Percentiles rank a stretch among this genome's conserved stretches.
phyloP scores from a whole-genome alignment of 495 filamentous ascomycete species.

The Cercophora samala region DNA sequence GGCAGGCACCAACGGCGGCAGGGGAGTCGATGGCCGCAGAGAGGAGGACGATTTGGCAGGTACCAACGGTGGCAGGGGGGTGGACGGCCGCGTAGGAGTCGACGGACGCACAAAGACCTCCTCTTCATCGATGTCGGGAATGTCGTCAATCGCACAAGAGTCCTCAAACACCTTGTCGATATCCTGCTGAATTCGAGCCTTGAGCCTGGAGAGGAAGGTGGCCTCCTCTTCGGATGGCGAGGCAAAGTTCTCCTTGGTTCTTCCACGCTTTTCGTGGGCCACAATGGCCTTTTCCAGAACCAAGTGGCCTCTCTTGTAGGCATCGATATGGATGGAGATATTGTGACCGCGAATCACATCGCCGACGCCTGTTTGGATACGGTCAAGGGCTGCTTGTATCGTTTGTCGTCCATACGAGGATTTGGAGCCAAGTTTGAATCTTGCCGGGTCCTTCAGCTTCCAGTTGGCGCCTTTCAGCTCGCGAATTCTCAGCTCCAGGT shows the following conservation, averaged over 20 bases:
- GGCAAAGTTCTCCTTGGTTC: slow-evolving; percentile 19
- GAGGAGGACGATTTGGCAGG: neutral
- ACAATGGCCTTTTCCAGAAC: slow-evolving; percentile 47
- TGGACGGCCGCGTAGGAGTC: neutral
- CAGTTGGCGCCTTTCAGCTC: slow-evolving; percentile 43
- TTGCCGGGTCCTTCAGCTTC: slow-evolving; percentile 37
- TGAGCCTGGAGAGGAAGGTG: slow-evolving; percentile 33
- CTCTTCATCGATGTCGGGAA: slow-evolving; percentile 29
- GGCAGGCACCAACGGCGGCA: neutral
- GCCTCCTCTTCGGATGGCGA: slow-evolving; percentile 25
- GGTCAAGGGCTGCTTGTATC: slow-evolving; percentile 43
- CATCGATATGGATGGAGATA: slow-evolving; percentile 40
- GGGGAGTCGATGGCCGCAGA: neutral
- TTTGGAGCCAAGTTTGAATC: slow-evolving; percentile 34
- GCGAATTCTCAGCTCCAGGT: slow-evolving; percentile 42
- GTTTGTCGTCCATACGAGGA: slow-evolving; percentile 36
- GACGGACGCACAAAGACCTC: slow-evolving; percentile 11
- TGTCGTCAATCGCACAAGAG: slow-evolving; percentile 42
- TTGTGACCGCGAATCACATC: slow-evolving; percentile 46
- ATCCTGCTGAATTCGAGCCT: slow-evolving; percentile 40
- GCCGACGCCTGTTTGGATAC: slow-evolving; percentile 44
- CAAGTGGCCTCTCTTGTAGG: slow-evolving; percentile 46
- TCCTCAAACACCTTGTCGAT: slow-evolving; percentile 46
- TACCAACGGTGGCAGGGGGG: neutral
- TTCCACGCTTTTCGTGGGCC: slow-evolving; percentile 33